Evolutionary conservation across 164 flowering plant species (phyloP), one percentile per base, ranked within the genome.

Genomic region (Aristolochia californica): DNA sequence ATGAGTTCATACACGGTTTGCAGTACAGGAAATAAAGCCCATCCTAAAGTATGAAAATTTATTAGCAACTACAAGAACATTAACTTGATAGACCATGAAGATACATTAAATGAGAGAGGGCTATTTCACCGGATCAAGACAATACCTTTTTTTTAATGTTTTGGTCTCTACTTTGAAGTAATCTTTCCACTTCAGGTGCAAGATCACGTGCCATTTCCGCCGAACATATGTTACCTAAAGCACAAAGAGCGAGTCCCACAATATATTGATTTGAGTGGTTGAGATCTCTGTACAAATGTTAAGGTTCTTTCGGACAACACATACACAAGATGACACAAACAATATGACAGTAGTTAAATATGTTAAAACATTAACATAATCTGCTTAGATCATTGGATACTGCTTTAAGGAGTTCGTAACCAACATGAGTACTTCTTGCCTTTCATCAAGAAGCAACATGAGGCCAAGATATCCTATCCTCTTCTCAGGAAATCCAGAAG

Each of bases 151-250:
- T 94, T 56, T 97, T 73, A 48, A 86, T 80, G 69, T 94, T 94
- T 58, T 97, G 93, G 75, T 94, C 97, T 56, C 99, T 81, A 72
- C 82, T 84, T 60, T 88, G 96, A 63, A 94, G 78, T 67, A 94
- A 70, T 71, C 88, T 79, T 68, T 94, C 96, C 50, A 94, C 96
- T 77, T 94, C 99, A 43, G 97, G 99, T 26, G 99, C 93, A 63
- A 94, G 97, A 78, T 94, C 99, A 60, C 99, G 96, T 62, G 99
- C 99, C 99, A 94, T 94, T 78, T 94, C 99, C 49, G 96, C 96
- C 55, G 99, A 94, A 68, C 95, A 87, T 43, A 94, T 90, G 68
- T 94, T 94, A 55, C 99, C 99, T 58, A 94, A 75, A 52, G 97
- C 99, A 78, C 97, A 94, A 64, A 94, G 91, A 59, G 99, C 99